Evolutionary conservation across 23 red algal genomes (phyloP).

Genomic region (Gracilaria domingensis): DNA sequence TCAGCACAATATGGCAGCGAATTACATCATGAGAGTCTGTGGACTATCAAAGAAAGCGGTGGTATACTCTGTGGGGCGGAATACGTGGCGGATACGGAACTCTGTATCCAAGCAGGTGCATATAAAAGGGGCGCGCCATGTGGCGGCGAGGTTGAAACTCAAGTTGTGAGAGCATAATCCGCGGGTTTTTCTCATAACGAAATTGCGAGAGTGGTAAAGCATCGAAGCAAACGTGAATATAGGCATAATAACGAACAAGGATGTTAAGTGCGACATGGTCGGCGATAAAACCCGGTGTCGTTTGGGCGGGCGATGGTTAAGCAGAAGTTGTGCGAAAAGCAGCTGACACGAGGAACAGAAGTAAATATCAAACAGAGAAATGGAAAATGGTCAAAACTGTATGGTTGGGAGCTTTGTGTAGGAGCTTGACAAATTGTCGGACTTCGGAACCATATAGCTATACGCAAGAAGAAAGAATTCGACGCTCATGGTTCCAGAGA

Average conservation of each 20-base stretch:
- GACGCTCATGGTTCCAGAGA: too few relatives aligned
- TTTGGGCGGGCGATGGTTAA: constrained; percentile 48
- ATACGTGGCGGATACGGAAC: constrained; percentile 55
- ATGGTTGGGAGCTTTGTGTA: not conserved
- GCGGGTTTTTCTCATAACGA: constrained; percentile 14
- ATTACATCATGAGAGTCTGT: constrained; percentile 7
- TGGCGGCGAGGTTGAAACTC: constrained; percentile 57
- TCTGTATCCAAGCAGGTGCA: constrained; percentile 56
- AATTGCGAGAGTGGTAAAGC: not conserved
- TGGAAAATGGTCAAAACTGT: constrained; percentile 14
- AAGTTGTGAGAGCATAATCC: constrained; percentile 62
- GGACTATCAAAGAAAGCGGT: constrained; percentile 7
- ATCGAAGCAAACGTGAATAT: constrained; percentile 63
- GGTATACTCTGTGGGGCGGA: constrained; percentile 20
- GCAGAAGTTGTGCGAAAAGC: constrained; percentile 69
- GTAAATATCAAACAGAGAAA: constrained; percentile 67
- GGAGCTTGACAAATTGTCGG: not conserved
- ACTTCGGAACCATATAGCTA: too few relatives aligned
- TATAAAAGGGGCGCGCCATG: constrained; percentile 70
- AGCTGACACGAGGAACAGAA: constrained; percentile 65
- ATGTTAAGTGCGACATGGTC: constrained; percentile 80
- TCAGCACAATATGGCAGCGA: not conserved
- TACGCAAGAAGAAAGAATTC: too few relatives aligned
- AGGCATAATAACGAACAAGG: constrained; percentile 61
- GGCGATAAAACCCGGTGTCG: constrained; percentile 62